Evolutionary conservation across 2,329 filamentous ascomycete genomes (phyloP), one percentile per base, ranked within the genome.

Genomic region (Hypoxylon sp.): DNA sequence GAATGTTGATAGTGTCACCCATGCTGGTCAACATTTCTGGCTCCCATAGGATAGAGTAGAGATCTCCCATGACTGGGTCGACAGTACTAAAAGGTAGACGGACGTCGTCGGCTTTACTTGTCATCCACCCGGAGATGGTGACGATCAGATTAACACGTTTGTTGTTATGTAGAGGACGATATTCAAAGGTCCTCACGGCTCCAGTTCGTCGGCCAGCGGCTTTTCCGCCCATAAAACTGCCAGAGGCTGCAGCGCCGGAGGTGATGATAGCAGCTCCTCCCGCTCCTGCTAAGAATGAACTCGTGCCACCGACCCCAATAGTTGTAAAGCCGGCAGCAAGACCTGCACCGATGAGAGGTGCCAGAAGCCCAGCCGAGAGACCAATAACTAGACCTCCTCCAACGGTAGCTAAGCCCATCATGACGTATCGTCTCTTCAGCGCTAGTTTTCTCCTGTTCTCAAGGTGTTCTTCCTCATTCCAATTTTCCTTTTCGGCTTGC

Each of bases 61-160:
- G 90, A 77, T 99, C 96, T 11, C 96, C 96, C 96, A 99, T 99
- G 69, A 98, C 89, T 0, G 97, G 93, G 79, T 99, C 94, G 5
- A 99, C 91, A 0, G 97, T 99, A 82, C 94, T 98, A 80, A 92
- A 99, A 6, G 96, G 96, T 75, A 99, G 82, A 66, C 96, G 92
- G 53, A 99, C 94, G 79, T 99, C 96, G 81, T 99, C 96, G 58
- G 97, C 90, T 77, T 97, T 98, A 75, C 97, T 96, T 43, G 93
- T 98, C 92, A 99, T 97, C 96, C 96, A 99, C 2, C 96, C 96
- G 0, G 95, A 94, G 30, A 99, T 89, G 0, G 96, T 98, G 41
- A 99, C 90, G 70, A 99, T 96, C 30, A 99, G 86, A 74, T 99
- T 98, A 41, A 98, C 93, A 63, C 94, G 87, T 81, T 99, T 99